Evolutionary conservation across 176 grass and related monocot genomes (phyloP).

Genomic region (Oryza punctata): DNA sequence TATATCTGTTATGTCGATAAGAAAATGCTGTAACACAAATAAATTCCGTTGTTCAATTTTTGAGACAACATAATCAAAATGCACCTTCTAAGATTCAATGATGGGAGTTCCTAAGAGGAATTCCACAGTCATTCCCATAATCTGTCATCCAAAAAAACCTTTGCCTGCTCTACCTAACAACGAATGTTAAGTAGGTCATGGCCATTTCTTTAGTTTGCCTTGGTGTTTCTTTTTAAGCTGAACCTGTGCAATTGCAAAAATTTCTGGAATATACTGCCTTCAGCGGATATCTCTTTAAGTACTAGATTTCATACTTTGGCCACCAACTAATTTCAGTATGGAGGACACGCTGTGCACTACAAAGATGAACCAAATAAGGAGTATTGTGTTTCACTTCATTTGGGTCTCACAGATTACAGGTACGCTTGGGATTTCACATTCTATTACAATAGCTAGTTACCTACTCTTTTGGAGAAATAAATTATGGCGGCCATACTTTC

Average conservation of each 20-base stretch:
- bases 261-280: conserved; percentile 12
- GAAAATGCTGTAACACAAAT: neutral
- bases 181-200: neutral
- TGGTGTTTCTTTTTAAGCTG: neutral
- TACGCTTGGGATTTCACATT: conserved; percentile 29
- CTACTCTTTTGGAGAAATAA: neutral
- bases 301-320: neutral
- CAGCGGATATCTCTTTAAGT: neutral
- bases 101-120: neutral
- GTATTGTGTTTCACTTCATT: conserved; percentile 60
- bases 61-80: neutral
- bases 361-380: conserved; percentile 47
- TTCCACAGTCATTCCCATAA: neutral
- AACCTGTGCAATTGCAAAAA: neutral
- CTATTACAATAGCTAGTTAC: neutral
- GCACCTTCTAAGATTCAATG: neutral
- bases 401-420: conserved; percentile 98
- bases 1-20: neutral
- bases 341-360: conserved; percentile 51
- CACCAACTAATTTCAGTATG: conserved; percentile 64
- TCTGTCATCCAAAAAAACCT: neutral
- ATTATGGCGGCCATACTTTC: neutral
- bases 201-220: neutral
- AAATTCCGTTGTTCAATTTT: neutral
- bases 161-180: neutral